These are phyloP conservation scores for Megacollybia platyphylla DNA, from an alignment of 1,284 basidiomycete genomes.

Conservation along the genomic window DNA sequence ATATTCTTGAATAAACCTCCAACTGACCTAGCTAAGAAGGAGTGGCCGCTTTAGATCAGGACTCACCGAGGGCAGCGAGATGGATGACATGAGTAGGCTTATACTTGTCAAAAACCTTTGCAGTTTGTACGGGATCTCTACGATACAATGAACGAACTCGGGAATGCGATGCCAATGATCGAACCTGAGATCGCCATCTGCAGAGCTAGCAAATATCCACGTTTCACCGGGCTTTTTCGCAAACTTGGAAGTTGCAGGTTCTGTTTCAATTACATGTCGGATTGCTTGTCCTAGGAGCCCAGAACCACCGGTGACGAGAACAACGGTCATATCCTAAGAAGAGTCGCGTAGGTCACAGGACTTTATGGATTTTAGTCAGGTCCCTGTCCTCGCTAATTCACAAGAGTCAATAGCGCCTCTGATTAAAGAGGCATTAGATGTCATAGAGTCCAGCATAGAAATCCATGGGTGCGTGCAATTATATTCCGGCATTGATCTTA, in stretches of 20 bases:
- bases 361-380: slow-evolving; percentile 46
- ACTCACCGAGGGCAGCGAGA: slow-evolving; percentile 70
- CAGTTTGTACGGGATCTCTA: slow-evolving; percentile 55
- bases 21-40: slow-evolving; percentile 28
- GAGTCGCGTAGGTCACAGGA: slow-evolving; percentile 3
- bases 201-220: slow-evolving; percentile 74
- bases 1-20: slow-evolving; percentile 88
- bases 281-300: slow-evolving; percentile 82
- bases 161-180: slow-evolving; percentile 6
- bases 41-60: not conserved
- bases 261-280: slow-evolving; percentile 63
- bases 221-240: slow-evolving; percentile 64
- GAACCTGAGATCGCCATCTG: slow-evolving; percentile 70
- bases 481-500: slow-evolving; percentile 8
- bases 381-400: slow-evolving; percentile 27
- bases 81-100: slow-evolving; percentile 89
- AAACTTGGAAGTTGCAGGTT: slow-evolving; percentile 65
- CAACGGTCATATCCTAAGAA: slow-evolving; percentile 20
- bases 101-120: slow-evolving; percentile 71
- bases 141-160: not conserved
- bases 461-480: slow-evolving; percentile 55
- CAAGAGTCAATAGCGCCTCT: slow-evolving; percentile 41
- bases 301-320: slow-evolving; percentile 75
- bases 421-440: slow-evolving; percentile 65
- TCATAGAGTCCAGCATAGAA: slow-evolving; percentile 68